phyloP scores from a whole-genome alignment of 2,329 filamentous ascomycete species.

The Apiospora kogelbergensis region DNA sequence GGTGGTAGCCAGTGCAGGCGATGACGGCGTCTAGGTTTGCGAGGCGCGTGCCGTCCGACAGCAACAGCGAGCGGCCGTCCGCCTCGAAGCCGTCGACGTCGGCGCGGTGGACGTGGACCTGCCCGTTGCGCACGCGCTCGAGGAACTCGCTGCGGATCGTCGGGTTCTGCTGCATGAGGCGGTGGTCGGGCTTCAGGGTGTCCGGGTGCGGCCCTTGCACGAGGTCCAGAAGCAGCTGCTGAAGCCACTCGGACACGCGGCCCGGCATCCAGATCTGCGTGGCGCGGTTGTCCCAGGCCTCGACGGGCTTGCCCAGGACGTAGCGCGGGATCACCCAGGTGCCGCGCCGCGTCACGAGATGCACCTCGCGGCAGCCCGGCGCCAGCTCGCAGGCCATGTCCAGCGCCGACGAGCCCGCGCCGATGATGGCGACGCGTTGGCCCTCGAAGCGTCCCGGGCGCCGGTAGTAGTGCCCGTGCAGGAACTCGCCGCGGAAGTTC shows the following conservation, averaged over 20 bases:
- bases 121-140: constrained; percentile 29
- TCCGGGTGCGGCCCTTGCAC: constrained; percentile 27
- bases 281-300: constrained; percentile 34
- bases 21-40: constrained; percentile 22
- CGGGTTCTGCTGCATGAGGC: constrained; percentile 34
- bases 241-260: constrained; percentile 27
- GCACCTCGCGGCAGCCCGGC: constrained; percentile 31
- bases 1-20: constrained; percentile 14
- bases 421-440: constrained; percentile 37
- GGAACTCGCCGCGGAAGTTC: constrained; percentile 32
- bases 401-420: constrained; percentile 37
- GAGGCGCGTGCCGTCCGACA: constrained; percentile 28
- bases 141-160: constrained; percentile 29
- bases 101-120: constrained; percentile 33
- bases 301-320: constrained; percentile 34
- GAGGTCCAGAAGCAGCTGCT: constrained; percentile 30
- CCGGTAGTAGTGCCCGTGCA: constrained; percentile 39
- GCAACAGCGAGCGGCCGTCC: constrained; percentile 19
- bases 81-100: constrained; percentile 30
- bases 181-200: constrained; percentile 33
- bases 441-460: constrained; percentile 33
- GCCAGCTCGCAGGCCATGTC: constrained; percentile 39
- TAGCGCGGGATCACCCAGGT: constrained; percentile 39
- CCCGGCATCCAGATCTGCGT: constrained; percentile 30
- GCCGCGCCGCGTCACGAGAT: constrained; percentile 37